Base-by-base conservation (phyloP, 495 filamentous ascomycete genomes). In the Tetracladium setigerum region DNA sequence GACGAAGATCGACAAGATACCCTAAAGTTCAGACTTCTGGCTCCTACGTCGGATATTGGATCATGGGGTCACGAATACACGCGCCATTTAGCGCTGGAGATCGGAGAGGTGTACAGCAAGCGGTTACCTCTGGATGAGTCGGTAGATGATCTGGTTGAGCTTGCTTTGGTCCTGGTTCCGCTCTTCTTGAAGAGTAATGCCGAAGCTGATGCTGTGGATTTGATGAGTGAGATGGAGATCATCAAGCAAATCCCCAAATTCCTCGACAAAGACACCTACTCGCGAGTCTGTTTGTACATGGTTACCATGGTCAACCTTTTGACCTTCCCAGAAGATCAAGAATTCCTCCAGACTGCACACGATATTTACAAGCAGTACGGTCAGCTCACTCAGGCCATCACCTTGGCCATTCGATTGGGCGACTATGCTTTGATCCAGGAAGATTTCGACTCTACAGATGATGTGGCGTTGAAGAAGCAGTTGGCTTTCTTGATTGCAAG, bases 61-160 rank as follows among this genome's bases (percentile, higher is more conserved):
- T 94, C 90, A 10, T 99, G 92, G 92, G 92, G 92, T 44, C 92
- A 99, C 66, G 92, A 99, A 77, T 99, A 99, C 62, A 86, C 95
- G 52, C 79, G 92, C 46, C 92, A 99, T 69, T 72, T 99, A 54
- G 91, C 92, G 12, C 71, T 99, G 45, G 92, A 99, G 68, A 89
- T 97, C 47, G 92, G 92, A 44, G 83, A 94, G 65, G 92, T 95
- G 57, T 94, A 91, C 63, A 82, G 77, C 54, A 86, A 86, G 60
- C 81, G 90, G 50, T 54, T 75, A 41, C 62, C 70, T 31, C 62
- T 63, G 12, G 82, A 84, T 38, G 71, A 84, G 60, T 58, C 74
- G 12, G 70, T 69, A 24, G 70, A 83, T 48, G 92, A 96, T 58
- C 69, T 99, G 33, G 75, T 85, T 31, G 79, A 94, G 55, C 79